Evolutionary conservation across 2,329 filamentous ascomycete genomes (phyloP), one percentile per base, ranked within the genome.

Genomic region (Ilyonectria mors-panacis): DNA sequence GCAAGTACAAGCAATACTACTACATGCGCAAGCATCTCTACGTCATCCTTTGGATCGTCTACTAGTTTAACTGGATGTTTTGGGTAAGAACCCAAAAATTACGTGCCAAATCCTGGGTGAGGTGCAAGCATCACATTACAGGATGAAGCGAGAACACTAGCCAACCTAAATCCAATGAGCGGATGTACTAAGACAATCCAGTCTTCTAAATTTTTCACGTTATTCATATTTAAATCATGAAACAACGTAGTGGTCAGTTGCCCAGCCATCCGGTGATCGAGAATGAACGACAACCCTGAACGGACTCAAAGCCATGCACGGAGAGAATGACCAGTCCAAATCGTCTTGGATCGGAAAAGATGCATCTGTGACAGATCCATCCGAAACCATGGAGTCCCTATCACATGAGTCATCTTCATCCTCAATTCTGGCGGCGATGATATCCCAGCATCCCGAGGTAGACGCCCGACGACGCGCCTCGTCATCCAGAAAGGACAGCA

Each of bases 401-500:
- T 48, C 45, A 48, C 45, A 28, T 4, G 45, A 48, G 15, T 48
- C 45, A 48, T 48, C 45, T 13, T 48, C 45, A 8, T 48, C 45
- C 23, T 48, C 45, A 6, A 48, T 48, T 9, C 45, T 48, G 7
- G 45, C 45, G 1, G 45, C 45, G 10, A 48, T 48, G 6, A 48
- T 48, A 17, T 48, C 45, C 45, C 45, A 48, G 8, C 45, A 8
- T 28, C 45, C 45, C 45, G 45, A 48, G 5, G 3, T 48, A 3
- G 45, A 48, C 21, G 10, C 5, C 21, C 45, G 21, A n/a, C 45
- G 45, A n/a, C 23, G 45, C 1, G 21, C 21, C 13, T 48, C 45
- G 3, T 59, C 59, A n/a, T 61, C 59, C 6, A 61, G 6, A 33
- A 50, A 61, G 2, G 37, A 15, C 48, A 61, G 17, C 7, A 61